Evolutionary conservation across 805 yeast genomes (phyloP), one percentile per base, ranked within the genome.

Genomic region (Sugiyamaella boreocaroliniensis): DNA sequence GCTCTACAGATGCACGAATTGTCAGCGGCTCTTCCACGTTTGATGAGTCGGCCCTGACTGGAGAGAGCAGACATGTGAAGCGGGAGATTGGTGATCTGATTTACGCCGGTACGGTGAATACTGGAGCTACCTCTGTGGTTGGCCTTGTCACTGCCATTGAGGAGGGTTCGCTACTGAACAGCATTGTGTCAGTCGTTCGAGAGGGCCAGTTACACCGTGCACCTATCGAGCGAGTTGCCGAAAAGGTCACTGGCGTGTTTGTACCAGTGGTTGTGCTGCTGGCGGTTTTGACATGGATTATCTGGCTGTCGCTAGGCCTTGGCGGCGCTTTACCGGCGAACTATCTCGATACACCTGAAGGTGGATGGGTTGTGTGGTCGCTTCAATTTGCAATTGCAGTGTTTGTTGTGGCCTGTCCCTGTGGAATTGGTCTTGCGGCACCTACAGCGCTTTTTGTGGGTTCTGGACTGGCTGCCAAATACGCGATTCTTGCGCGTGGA

Each of bases 41-140:
- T 66, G 96, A 92, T 65, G 98, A 92, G 71, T 79, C 89, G 29
- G 83, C 96, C 3, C 74, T 92, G 26, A 92, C 97, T 1, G 99
- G 99, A 59, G 99, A 92, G 71, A 59, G 71, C 0, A 65, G 71
- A 14, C 86, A 89, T 1, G 82, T 83, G 12, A 68, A 68, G 16
- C 85, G 80, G 58, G 50, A 54, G 0, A 68, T 70, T 0, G 90
- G 90, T 0, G 88, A 84, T 55, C 85, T 81, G 55, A 72, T 85
- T 1, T 85, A 77, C 67, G 81, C 89, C 0, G 93, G 92, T 1
- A 84, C 92, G 0, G 74, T 83, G 6, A 86, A 85, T 61, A 69
- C 71, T 14, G 89, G 92, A 1, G 72, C 76, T 15, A 71, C 68
- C 6, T 67, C 85, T 0, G 70, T 84, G 4, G 63, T 77, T 32